Conservation (phyloP, 805 yeast species). For the Schizosaccharomyces cryophilus region DNA sequence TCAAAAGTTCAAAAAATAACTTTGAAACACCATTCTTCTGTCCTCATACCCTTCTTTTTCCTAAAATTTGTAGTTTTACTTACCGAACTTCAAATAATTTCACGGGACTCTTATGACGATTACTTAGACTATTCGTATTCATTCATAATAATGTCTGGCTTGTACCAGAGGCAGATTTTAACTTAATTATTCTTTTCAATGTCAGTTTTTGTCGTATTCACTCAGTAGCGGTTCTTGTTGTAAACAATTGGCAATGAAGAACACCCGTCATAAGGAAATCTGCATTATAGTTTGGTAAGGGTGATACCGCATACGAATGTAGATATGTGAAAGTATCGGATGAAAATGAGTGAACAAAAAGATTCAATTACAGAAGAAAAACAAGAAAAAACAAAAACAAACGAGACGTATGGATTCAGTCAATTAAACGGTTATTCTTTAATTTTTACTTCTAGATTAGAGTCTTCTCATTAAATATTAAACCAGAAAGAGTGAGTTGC, state of each 20-base stretch:
- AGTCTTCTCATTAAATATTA: too few relatives aligned
- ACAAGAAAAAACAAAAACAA: neutral
- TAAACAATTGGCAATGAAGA: too few relatives aligned
- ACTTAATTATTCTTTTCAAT: too few relatives aligned
- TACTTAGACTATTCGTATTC: neutral
- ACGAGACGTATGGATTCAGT: neutral
- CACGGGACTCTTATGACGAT: neutral
- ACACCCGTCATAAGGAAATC: too few relatives aligned
- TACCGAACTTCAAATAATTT: neutral
- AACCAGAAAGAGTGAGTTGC: too few relatives aligned
- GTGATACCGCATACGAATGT: too few relatives aligned
- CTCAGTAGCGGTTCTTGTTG: too few relatives aligned
- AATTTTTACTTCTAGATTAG: too few relatives aligned
- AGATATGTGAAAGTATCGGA: neutral
- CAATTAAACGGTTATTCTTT: neutral
- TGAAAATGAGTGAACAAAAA: neutral
- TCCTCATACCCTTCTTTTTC: neutral
- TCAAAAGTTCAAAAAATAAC: too few relatives aligned
- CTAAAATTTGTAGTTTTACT: neutral
- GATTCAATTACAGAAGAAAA: neutral
- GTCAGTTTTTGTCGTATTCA: too few relatives aligned
- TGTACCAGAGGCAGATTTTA: neutral
- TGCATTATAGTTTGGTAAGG: too few relatives aligned
- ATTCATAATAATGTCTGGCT: neutral
- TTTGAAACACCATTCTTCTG: neutral